Base-by-base conservation (phyloP, 1,284 basidiomycete genomes). In the Bjerkandera adusta region DNA sequence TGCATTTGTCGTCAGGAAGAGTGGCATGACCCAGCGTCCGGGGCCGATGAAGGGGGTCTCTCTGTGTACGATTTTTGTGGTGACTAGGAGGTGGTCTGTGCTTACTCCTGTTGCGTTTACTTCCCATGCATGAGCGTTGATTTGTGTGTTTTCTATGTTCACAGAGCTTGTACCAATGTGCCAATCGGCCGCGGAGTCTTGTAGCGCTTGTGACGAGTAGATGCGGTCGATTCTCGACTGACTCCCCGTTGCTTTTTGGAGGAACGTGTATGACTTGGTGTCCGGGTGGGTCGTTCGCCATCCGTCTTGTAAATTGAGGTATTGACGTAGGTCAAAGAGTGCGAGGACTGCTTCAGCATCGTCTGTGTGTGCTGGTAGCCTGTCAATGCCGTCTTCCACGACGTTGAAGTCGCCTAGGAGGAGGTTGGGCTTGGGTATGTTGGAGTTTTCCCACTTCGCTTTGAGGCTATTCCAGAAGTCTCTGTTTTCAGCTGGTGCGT, bases 331-430 rank as follows among this genome's bases (percentile, higher is more conserved):
- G 3, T 52, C 45, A 1, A 41, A 25, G 0, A 67, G 49, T 2
- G 47, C 51, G 2, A 53, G 40, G 0, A 49, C 51, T 11, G 51
- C 21, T 4, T 24, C 34, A 3, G 26, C n/a, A 1, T 21, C 11
- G 27, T 71, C 67, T 1, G 12, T 5, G 4, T 57, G 49, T 1
- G 35, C 16, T 6, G 69, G 69, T 0, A 64, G 41, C 0, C 68
- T 25, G 50, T 75, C 70, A 0, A 69, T 53, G 0, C 52, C 12
- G 2, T 71, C 65, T 51, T 75, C 70, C 0, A 69, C 65, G 4
- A 71, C 53, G 40, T 75, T 76, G 36, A 70, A 72, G 48, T 75
- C 71, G 0, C 72, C 71, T 0, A 65, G 36, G 37, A 74, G 53
- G 0, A 72, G 39, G 36, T 71, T 62, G 0, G 66, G 66, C 18